These are phyloP conservation scores for Boletus pseudopeckii DNA, from an alignment of 768 basidiomycete species.

Conservation along the genomic window DNA sequence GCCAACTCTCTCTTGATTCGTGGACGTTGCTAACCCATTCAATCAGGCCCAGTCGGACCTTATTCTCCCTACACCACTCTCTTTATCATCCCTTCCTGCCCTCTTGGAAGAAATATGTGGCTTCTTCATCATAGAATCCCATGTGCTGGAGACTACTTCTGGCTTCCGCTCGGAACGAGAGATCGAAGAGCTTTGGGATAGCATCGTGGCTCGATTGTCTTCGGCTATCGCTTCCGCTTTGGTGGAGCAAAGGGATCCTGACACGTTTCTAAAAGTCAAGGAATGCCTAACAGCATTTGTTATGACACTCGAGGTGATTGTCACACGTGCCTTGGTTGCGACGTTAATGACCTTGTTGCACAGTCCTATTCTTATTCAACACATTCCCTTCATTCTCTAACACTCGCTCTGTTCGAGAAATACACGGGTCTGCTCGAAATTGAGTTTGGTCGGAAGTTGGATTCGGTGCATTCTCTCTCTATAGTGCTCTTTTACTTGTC, in stretches of 20 bases:
- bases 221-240: slow-evolving; percentile 72
- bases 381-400: slow-evolving; percentile 73
- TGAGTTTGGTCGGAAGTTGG: slow-evolving; percentile 79
- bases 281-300: slow-evolving; percentile 82
- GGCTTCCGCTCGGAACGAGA: slow-evolving; percentile 88
- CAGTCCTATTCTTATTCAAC: slow-evolving; percentile 88
- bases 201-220: slow-evolving; percentile 70
- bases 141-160: slow-evolving; percentile 85
- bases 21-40: slow-evolving; percentile 13
- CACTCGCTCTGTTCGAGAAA: slow-evolving; percentile 86
- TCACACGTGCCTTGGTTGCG: not conserved
- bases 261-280: slow-evolving; percentile 78
- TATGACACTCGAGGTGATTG: slow-evolving; percentile 82
- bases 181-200: slow-evolving; percentile 94
- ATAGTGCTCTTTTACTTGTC: not conserved
- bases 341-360: slow-evolving; percentile 4
- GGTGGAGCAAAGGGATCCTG: slow-evolving; percentile 70
- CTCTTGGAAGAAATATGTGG: slow-evolving; percentile 93
- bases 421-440: slow-evolving; percentile 79
- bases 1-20: not conserved
- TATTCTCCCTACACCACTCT: slow-evolving; percentile 76
- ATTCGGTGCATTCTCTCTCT: slow-evolving; percentile 50
- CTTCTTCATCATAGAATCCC: slow-evolving; percentile 94
- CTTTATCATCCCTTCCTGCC: slow-evolving; percentile 61
- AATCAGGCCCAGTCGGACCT: slow-evolving; percentile 92